A percentile compares a stretch with the other conserved stretches of the same genome.
These are phyloP conservation scores for Fagus crenata DNA, from an alignment of 306 rosid species.

Conservation along the genomic window DNA sequence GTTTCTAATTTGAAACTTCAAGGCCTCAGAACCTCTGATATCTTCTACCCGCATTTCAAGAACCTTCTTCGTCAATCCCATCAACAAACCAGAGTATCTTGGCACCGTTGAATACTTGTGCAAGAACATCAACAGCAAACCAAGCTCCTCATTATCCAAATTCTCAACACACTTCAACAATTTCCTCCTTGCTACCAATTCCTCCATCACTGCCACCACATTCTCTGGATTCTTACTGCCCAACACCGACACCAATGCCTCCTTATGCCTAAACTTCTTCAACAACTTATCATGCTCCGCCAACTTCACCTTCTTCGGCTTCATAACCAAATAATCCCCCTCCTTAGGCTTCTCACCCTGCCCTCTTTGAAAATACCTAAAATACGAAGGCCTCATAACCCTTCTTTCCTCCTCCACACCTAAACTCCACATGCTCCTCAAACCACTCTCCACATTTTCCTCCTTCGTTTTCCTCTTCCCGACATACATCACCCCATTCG, in stretches of 20 bases:
- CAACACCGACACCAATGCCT: constrained; percentile 70
- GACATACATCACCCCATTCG: constrained; percentile 75
- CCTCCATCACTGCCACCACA: constrained; percentile 87
- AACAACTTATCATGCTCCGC: constrained; percentile 67
- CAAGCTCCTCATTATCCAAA: constrained; percentile 64
- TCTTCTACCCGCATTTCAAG: constrained; percentile 66
- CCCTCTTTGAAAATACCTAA: constrained; percentile 79
- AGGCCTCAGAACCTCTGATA: constrained; percentile 46
- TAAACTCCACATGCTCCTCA: constrained; percentile 39
- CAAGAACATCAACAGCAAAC: constrained; percentile 58
- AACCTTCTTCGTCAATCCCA: constrained; percentile 75
- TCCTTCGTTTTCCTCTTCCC: constrained; percentile 61
- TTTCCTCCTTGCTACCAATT: constrained; percentile 77
- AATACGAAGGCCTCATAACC: constrained; percentile 51
- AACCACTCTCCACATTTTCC: constrained; percentile 35
- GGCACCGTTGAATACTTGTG: constrained; percentile 61
- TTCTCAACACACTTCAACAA: constrained; percentile 58
- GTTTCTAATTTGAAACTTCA: constrained; percentile 55
- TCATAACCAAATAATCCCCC: constrained; percentile 66
- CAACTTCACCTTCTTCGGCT: constrained; percentile 55
- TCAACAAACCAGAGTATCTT: constrained; percentile 55
- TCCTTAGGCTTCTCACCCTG: constrained; percentile 73
- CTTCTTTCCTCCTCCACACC: constrained; percentile 39
- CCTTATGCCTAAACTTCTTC: constrained; percentile 85
- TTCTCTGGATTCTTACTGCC: constrained; percentile 60